These are phyloP conservation scores for Delphinella strobiligena DNA, from an alignment of 2,329 filamentous ascomycete genomes.

Conservation along the genomic window DNA sequence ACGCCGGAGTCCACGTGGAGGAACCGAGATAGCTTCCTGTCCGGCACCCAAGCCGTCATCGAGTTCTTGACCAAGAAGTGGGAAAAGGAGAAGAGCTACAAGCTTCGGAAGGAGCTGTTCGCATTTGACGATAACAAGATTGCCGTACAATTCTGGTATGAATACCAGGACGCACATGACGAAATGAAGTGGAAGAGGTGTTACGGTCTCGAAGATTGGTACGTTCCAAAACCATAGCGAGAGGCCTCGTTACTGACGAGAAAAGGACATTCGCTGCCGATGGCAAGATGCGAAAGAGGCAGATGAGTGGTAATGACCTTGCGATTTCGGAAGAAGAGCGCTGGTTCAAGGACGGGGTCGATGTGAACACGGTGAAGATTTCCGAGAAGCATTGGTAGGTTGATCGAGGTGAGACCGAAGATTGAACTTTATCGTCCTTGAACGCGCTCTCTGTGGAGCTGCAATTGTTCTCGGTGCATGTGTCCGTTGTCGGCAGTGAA, in stretches of 20 bases:
- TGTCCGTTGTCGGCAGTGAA: too few relatives aligned
- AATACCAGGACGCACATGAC: conserved; percentile 56
- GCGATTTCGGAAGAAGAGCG: conserved; percentile 49
- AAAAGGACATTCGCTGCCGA: conserved; percentile 57
- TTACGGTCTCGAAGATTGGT: conserved; percentile 74
- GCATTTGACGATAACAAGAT: conserved; percentile 64
- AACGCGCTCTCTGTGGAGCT: too few relatives aligned
- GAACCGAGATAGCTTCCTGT: conserved; percentile 59
- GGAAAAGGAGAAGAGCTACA: conserved; percentile 58
- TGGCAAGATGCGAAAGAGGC: conserved; percentile 59
- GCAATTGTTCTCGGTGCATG: too few relatives aligned
- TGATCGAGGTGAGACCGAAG: too few relatives aligned
- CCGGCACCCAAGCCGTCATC: conserved; percentile 55
- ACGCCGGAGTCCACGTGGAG: conserved; percentile 69
- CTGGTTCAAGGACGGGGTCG: conserved; percentile 58
- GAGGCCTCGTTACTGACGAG: too few relatives aligned
- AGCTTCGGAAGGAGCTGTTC: conserved; percentile 73
- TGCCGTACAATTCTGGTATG: conserved; percentile 86
- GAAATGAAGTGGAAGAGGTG: conserved; percentile 69
- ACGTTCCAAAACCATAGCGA: too few relatives aligned
- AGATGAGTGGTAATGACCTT: conserved; percentile 58
- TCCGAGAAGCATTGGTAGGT: conserved; percentile 52
- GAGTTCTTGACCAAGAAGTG: conserved; percentile 62
- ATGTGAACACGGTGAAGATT: conserved; percentile 57
- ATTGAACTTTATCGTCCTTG: too few relatives aligned